Percentiles rank a stretch among this genome's conserved stretches.
phyloP scores from a whole-genome alignment of 352 stramenopile species.

The Globisporangium camurandrum region DNA sequence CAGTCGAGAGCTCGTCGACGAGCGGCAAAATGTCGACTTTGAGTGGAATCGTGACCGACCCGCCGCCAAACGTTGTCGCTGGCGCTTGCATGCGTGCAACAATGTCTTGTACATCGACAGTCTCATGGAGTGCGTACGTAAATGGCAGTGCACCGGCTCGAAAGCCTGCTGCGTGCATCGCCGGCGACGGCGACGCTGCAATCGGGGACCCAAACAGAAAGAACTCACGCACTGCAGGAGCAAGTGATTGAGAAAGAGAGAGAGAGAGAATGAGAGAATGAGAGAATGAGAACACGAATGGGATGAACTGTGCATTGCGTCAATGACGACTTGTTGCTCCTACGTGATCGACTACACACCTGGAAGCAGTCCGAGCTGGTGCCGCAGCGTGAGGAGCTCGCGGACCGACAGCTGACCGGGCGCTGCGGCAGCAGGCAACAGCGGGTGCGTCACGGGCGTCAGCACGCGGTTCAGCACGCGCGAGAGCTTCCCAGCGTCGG shows the following conservation, averaged over 20 bases:
- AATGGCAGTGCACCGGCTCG: constrained; percentile 79
- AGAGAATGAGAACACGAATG: no score
- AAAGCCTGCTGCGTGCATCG: constrained; percentile 97
- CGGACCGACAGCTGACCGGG: constrained; percentile 93
- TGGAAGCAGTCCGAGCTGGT: constrained; percentile 76
- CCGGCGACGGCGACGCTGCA: constrained; percentile 91
- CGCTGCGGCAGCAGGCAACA: constrained; percentile 89
- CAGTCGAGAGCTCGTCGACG: constrained; percentile 89
- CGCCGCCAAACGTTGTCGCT: constrained; percentile 85
- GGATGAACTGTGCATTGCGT: constrained; percentile 6
- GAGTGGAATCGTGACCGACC: constrained; percentile 96
- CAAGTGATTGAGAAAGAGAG: constrained; percentile 3
- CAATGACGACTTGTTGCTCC: constrained; percentile 3
- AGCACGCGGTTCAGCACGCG: constrained; percentile 94
- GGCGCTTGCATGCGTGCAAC: constrained; percentile 31
- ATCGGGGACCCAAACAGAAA: constrained; percentile 96
- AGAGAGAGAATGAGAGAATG: constrained; percentile 7
- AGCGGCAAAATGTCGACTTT: constrained; percentile 94
- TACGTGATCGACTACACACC: constrained; percentile 42
- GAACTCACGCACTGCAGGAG: constrained; percentile 70
- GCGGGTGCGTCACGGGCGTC: constrained; percentile 93
- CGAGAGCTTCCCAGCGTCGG: constrained; percentile 87
- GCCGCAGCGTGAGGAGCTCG: constrained; percentile 88
- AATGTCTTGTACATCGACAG: constrained; percentile 33
- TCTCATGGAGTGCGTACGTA: constrained; percentile 86